Conservation (phyloP, 2,329 filamentous ascomycete genomes). For the Mariannaea sp. region DNA sequence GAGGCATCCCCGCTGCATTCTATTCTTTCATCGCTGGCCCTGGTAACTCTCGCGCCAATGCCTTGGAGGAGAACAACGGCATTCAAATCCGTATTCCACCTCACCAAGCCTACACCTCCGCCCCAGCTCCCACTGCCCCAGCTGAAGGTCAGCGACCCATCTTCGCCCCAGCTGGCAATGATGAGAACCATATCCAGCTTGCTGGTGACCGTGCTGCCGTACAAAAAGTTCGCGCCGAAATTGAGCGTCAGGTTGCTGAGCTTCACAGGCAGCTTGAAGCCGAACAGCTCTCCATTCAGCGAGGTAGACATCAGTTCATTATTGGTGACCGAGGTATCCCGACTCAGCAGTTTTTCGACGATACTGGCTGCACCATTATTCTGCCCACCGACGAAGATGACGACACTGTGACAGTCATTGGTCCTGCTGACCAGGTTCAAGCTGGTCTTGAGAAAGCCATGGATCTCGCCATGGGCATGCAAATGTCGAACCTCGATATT, state of each 20-base stretch:
- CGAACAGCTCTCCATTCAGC: conserved; percentile 80
- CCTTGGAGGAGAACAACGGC: conserved; percentile 76
- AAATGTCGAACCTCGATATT: conserved; percentile 81
- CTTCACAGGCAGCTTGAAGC: conserved; percentile 77
- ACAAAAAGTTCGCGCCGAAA: conserved; percentile 76
- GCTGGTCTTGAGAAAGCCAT: conserved; percentile 81
- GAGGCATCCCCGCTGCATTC: conserved; percentile 85
- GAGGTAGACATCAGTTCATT: conserved; percentile 92
- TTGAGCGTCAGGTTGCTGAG: conserved; percentile 78
- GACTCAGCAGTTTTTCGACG: conserved; percentile 82
- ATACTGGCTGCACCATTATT: conserved; percentile 89
- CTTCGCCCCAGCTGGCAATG: conserved; percentile 70
- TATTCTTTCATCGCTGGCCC: conserved; percentile 93
- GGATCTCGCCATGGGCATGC: conserved; percentile 86
- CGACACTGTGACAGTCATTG: conserved; percentile 83
- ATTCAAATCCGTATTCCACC: conserved; percentile 83
- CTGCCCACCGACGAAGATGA: conserved; percentile 78
- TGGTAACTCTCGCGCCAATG: conserved; percentile 68
- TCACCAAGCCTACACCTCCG: conserved; percentile 75
- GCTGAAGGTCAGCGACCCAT: conserved; percentile 66
- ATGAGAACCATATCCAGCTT: conserved; percentile 79
- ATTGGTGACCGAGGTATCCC: conserved; percentile 81
- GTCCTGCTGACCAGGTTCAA: conserved; percentile 74
- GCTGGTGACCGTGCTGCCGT: conserved; percentile 84
- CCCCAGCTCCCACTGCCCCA: conserved; percentile 68